Evolutionary conservation across 345 rosid genomes (phyloP).

Genomic region (Microcos paniculata): DNA sequence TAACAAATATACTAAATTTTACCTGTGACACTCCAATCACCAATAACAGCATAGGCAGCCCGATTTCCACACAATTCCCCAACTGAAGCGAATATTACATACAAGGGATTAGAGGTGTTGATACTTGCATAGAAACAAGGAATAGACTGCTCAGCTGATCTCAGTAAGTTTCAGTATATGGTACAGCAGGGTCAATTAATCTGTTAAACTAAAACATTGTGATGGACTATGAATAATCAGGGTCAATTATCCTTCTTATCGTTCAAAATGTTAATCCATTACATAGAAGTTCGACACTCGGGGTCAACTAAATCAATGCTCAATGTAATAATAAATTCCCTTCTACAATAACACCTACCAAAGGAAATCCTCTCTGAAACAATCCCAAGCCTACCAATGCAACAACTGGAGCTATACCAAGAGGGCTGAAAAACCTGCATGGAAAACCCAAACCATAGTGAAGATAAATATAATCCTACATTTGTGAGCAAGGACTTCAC

Average conservation of each 20-base stretch:
- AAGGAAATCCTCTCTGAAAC: slow-evolving; percentile 87
- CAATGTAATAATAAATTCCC: background rate
- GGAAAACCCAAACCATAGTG: slow-evolving; percentile 6
- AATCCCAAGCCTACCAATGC: slow-evolving; percentile 91
- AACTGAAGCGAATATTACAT: slow-evolving; percentile 42
- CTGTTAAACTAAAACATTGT: background rate
- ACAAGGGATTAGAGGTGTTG: slow-evolving; percentile 1
- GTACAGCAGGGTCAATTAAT: background rate
- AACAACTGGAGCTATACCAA: slow-evolving; percentile 89
- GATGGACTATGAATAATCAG: background rate
- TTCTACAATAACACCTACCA: slow-evolving; percentile 39
- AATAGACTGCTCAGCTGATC: background rate
- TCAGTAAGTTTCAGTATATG: background rate
- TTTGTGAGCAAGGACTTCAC: background rate
- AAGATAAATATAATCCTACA: background rate
- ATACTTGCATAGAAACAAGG: background rate
- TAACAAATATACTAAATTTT: slow-evolving; percentile 19
- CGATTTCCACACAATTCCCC: slow-evolving; percentile 92
- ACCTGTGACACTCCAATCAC: slow-evolving; percentile 79
- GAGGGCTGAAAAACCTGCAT: slow-evolving; percentile 83
- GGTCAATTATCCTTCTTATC: too few relatives aligned
- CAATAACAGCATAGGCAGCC: slow-evolving; percentile 86
- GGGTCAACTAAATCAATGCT: background rate
- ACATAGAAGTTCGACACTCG: background rate
- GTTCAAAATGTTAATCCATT: background rate